Conservation (phyloP, 768 basidiomycete species). For the Mycena floridula region DNA sequence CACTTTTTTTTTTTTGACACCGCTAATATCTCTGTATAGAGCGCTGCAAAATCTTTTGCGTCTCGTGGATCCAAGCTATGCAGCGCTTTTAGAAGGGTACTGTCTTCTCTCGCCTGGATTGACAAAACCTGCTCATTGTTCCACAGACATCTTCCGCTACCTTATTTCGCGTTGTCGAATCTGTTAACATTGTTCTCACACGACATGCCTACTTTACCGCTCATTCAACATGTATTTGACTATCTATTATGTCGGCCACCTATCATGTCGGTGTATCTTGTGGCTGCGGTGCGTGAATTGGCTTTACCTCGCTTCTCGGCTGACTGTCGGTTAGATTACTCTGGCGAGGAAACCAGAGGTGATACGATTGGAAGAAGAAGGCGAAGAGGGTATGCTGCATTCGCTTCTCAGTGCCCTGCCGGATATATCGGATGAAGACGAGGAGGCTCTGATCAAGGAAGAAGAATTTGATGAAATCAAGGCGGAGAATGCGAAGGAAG, state of each 20-base stretch:
- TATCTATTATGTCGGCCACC: constrained; percentile 82
- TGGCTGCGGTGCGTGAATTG: constrained; percentile 58
- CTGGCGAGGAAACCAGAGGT: constrained; percentile 68
- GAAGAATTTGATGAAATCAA: not conserved
- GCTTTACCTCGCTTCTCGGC: not conserved
- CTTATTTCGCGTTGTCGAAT: constrained; percentile 87
- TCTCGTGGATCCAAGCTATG: constrained; percentile 63
- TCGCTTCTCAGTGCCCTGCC: constrained; percentile 65
- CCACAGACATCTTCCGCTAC: constrained; percentile 64
- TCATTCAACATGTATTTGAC: constrained; percentile 91
- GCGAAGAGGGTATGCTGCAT: constrained; percentile 80
- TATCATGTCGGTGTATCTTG: constrained; percentile 75
- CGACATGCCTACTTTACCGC: constrained; percentile 82
- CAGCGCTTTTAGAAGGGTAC: constrained; percentile 63
- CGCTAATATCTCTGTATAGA: constrained; percentile 33
- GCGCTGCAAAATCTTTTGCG: constrained; percentile 69
- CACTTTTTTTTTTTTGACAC: not conserved
- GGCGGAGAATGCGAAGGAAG: not conserved
- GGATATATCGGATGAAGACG: constrained; percentile 41
- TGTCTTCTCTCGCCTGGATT: constrained; percentile 13
- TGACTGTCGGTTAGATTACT: constrained; percentile 46
- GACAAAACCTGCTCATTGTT: not conserved
- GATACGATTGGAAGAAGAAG: constrained; percentile 52
- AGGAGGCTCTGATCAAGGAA: constrained; percentile 1
- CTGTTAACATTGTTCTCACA: constrained; percentile 90